Percentiles rank a stretch among this genome's conserved stretches.
Evolutionary conservation across 2,329 filamentous ascomycete genomes (phyloP).

Genomic region (Pseudogymnoascus sp.): DNA sequence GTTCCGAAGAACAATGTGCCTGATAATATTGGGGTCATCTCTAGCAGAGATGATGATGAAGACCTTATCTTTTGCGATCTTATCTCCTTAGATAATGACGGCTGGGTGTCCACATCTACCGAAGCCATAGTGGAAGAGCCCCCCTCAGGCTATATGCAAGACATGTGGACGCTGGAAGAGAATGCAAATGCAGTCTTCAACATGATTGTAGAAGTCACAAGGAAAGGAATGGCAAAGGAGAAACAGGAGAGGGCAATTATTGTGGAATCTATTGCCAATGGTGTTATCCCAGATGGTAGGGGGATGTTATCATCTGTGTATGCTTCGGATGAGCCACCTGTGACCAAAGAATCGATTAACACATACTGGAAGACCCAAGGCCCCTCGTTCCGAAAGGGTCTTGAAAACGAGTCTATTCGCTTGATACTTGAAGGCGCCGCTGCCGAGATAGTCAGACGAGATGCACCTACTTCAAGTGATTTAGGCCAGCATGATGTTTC

Average conservation of each 20-base stretch:
- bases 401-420: not conserved
- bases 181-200: not conserved
- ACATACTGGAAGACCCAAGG: not conserved
- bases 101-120: not conserved
- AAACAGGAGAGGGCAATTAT: not conserved
- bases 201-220: not conserved
- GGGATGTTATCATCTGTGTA: not conserved
- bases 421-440: not conserved
- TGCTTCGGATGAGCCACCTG: not conserved
- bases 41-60: not conserved
- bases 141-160: not conserved
- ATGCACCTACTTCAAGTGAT: slow-evolving; percentile 1
- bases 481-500: not conserved
- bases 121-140: not conserved
- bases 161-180: not conserved
- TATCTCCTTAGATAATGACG: not conserved
- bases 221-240: not conserved
- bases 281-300: not conserved
- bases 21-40: not conserved
- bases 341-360: not conserved
- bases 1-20: not conserved
- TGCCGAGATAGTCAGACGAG: not conserved
- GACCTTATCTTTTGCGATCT: not conserved
- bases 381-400: not conserved
- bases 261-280: not conserved